Conservation (phyloP, 1,284 basidiomycete species). For the Exobasidium cylindrosporum region DNA sequence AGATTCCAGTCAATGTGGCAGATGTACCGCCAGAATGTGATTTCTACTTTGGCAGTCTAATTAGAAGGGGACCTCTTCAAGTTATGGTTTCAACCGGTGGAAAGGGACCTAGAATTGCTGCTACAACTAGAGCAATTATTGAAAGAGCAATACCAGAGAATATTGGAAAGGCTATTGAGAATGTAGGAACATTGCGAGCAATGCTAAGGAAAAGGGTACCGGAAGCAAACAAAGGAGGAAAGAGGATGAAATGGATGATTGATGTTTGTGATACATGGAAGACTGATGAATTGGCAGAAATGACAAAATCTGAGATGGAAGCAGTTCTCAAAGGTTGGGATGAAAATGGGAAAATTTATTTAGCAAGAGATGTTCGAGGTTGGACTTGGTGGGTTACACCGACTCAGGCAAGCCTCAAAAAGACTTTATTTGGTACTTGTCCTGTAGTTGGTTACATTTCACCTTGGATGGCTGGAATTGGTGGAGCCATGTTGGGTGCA, state of each 20-base stretch:
- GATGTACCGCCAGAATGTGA: constrained; percentile 87
- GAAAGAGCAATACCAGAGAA: constrained; percentile 68
- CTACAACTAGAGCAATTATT: constrained; percentile 72
- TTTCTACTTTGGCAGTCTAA: constrained; percentile 95
- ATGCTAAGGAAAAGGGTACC: constrained; percentile 71
- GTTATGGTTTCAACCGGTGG: constrained; percentile 96
- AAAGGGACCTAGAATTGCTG: constrained; percentile 85
- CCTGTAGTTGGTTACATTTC: constrained; percentile 42
- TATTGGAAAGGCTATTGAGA: constrained; percentile 75
- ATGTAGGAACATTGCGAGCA: constrained; percentile 70
- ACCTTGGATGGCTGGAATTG: constrained; percentile 35
- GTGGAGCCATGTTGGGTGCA: constrained; percentile 17
- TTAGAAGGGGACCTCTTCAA: constrained; percentile 85
- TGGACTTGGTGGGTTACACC: constrained; percentile 20
- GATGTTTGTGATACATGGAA: constrained; percentile 80
- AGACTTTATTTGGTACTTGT: constrained; percentile 35
- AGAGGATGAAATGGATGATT: constrained; percentile 94
- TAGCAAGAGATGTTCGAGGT: constrained; percentile 37
- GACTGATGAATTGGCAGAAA: constrained; percentile 69
- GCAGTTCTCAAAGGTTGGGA: constrained; percentile 53
- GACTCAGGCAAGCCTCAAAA: constrained; percentile 23
- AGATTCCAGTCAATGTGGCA: constrained; percentile 89
- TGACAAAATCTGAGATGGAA: constrained; percentile 62
- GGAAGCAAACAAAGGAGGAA: constrained; percentile 69
- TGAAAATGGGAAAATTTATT: constrained; percentile 44